Evolutionary conservation across 2,329 filamentous ascomycete species (phyloP).

Genomic region (Scopulariopsis brevicaulis): DNA sequence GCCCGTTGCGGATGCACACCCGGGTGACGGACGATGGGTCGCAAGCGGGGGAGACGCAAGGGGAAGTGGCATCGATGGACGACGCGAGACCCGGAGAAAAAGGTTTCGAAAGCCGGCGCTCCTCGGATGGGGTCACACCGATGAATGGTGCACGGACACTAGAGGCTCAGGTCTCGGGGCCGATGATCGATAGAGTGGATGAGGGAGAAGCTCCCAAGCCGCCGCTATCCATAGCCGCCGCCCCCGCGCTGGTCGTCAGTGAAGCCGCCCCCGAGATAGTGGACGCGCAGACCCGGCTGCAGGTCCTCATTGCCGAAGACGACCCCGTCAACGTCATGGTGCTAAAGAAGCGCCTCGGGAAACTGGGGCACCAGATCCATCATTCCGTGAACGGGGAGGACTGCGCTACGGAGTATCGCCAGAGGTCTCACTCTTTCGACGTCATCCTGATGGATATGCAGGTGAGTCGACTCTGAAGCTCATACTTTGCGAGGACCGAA

Average conservation of each 20-base stretch:
- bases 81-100: background rate
- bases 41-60: background rate
- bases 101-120: background rate
- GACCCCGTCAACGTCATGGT: constrained; percentile 82
- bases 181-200: background rate
- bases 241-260: background rate
- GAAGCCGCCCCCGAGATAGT: background rate
- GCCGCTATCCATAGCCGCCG: background rate
- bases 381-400: constrained; percentile 78
- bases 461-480: constrained; percentile 32
- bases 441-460: constrained; percentile 90
- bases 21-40: background rate
- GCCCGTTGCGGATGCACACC: background rate
- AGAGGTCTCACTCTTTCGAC: constrained; percentile 54
- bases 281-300: constrained; percentile 22
- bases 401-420: constrained; percentile 60
- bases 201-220: background rate
- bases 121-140: background rate
- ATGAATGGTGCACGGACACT: background rate
- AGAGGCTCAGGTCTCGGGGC: background rate
- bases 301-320: constrained; percentile 74
- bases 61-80: background rate
- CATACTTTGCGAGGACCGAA: background rate
- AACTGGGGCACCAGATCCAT: constrained; percentile 57
- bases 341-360: constrained; percentile 68